Base-by-base conservation (phyloP, 495 filamentous ascomycete genomes). In the Penicillium paxilli region DNA sequence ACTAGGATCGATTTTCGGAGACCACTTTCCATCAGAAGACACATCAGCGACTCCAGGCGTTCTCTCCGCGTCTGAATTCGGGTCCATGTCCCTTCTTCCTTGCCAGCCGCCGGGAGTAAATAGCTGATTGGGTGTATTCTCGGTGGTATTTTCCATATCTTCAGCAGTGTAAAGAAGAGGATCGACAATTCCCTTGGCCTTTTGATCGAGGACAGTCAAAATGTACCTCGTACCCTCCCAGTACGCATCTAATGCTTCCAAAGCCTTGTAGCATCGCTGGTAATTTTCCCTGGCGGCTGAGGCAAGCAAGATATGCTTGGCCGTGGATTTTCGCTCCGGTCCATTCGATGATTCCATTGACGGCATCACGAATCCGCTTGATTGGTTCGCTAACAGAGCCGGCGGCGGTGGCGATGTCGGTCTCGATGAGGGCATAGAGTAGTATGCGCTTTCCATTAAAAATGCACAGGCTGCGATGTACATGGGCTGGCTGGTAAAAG, bases 181-280 rank as follows among this genome's bases (percentile, higher is more conserved):
- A 64, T 95, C 88, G 57, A 86, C 87, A 45, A 90, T 88, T 14
- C 90, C 90, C 60, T 91, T 89, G 12, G 88, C 86, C 65, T 91
- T 92, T 59, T 92, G 89, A 63, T 95, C 88, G n/a, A 95, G 69
- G 1, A 89, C 88, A 1, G 86, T 90, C 17, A 95, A 72, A 32
- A 95, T 95, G 67, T 95, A 95, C 46, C 84, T 82, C n/a, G 89
- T 87, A 2, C 90, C 90, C 49, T 86, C 85, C 90, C 90, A 95
- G 63, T 92, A 92, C 2, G 80, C 76, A 50, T 92, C 83, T 25
- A 93, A 71, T 45, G 87, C 82, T 59, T 89, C 83, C 17, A 95
- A 65, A 2, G 89, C 87, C 62, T 91, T 88, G 58, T 91, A 91
- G 60, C 90, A 95, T 11, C 82, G 77, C 52, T 91, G 86, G 58